A percentile compares a stretch with the other conserved stretches of the same genome.
phyloP scores from a whole-genome alignment of 768 basidiomycete species.

The Tricholoma matsutake region DNA sequence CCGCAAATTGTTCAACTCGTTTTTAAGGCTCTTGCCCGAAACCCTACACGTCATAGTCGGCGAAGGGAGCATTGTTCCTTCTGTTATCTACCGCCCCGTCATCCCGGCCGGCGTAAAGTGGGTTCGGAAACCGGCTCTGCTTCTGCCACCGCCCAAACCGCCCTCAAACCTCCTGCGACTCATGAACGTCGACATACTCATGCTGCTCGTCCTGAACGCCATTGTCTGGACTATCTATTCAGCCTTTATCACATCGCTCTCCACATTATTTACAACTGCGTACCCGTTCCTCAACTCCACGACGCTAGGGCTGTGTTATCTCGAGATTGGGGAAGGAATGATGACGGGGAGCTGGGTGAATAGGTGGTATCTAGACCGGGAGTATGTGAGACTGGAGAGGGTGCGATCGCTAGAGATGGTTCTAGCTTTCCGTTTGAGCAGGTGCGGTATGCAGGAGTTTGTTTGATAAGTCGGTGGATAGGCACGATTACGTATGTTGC shows the following conservation, averaged over 20 bases:
- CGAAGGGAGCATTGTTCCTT: slow-evolving; percentile 46
- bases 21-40: slow-evolving; percentile 47
- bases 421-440: slow-evolving; percentile 56
- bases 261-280: slow-evolving; percentile 52
- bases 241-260: slow-evolving; percentile 55
- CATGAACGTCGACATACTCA: slow-evolving; percentile 50
- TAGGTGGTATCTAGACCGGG: slow-evolving; percentile 61
- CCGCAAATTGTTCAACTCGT: slow-evolving; percentile 34
- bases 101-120: slow-evolving; percentile 38
- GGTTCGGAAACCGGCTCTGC: no score
- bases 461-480: slow-evolving; percentile 5
- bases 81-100: slow-evolving; percentile 48
- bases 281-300: slow-evolving; percentile 65
- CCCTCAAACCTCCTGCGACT: slow-evolving; percentile 52
- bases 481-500: slow-evolving; percentile 49
- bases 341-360: slow-evolving; percentile 52
- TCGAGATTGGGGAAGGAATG: slow-evolving; percentile 74
- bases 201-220: slow-evolving; percentile 50
- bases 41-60: slow-evolving; percentile 53
- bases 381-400: slow-evolving; percentile 47
- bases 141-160: slow-evolving; percentile 11
- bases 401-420: slow-evolving; percentile 23
- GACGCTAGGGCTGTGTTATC: slow-evolving; percentile 72
- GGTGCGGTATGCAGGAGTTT: slow-evolving; percentile 15
- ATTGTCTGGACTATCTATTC: slow-evolving; percentile 56